Evolutionary conservation across 2,329 filamentous ascomycete species (phyloP), one percentile per base, ranked within the genome.

Genomic region (Penicillium sclerotigenum): DNA sequence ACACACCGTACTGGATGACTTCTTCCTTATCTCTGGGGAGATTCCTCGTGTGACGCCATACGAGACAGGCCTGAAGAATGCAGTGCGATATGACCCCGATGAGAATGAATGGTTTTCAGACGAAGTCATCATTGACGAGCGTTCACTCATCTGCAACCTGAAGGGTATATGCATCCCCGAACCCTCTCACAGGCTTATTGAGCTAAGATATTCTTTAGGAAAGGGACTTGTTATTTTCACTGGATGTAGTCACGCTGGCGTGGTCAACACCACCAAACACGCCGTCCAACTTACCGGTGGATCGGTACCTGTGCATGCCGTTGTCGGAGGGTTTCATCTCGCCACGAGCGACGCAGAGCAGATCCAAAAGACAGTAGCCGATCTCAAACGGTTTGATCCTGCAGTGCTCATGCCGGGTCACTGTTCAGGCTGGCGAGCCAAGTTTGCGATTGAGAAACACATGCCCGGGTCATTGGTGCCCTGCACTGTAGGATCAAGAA

Each of bases 401-500:
- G 76, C 75, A 13, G 70, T 83, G 0, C 63, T 83, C 4, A 73
- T 83, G 65, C 80, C 81, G 0, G 81, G 81, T 0, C 81, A 84
- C 65, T 83, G 81, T 60, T 79, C 81, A 0, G 81, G 81, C 6
- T 84, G 81, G 80, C 73, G 80, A 58, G 81, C 79, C 34, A 83
- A 82, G 65, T 78, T 78, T 59, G 74, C 74, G 41, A 81, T 82
- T 58, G 79, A 83, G 65, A 78, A 74, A 57, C 69, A 74, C 36
- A 80, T 82, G 75, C 78, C 79, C 0, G 80, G 80, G 2, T 69
- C 71, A 3, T 61, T 83, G 56, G 79, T 79, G 8, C 81, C 81
- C 28, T 77, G 77, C 22, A 80, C 80, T 13, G 80, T 81, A 14
- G 81, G 81, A 3, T 76, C 75, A 20, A 79, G 65, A 45, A 72